Evolutionary conservation across 2,329 filamentous ascomycete species (phyloP).

Genomic region (Fusarium piperis): DNA sequence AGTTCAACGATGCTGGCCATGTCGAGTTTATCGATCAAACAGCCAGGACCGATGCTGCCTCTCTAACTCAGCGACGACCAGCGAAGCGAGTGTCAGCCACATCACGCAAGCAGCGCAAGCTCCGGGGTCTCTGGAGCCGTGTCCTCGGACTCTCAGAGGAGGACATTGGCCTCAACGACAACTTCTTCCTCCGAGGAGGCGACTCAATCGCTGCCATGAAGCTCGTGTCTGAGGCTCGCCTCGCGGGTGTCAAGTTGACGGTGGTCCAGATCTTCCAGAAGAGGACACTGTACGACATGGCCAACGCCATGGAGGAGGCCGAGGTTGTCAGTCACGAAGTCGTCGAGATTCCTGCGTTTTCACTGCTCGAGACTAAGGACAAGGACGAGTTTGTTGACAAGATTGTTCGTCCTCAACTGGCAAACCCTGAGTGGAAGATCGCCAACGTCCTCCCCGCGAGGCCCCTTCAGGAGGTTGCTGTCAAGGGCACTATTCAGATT

Average conservation of each 20-base stretch:
- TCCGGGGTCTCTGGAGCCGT: background rate
- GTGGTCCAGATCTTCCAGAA: background rate
- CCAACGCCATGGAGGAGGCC: background rate
- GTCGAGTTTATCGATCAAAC: background rate
- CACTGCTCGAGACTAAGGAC: background rate
- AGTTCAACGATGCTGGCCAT: background rate
- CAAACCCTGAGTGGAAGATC: background rate
- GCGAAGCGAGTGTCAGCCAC: background rate
- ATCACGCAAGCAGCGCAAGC: background rate
- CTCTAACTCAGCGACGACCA: background rate
- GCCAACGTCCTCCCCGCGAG: background rate
- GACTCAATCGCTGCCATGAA: background rate
- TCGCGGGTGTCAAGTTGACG: background rate
- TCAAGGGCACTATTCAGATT: slow-evolving; percentile 43
- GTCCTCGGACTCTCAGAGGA: background rate
- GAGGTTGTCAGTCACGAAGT: background rate
- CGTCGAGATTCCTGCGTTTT: background rate
- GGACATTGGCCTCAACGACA: background rate
- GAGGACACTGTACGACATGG: background rate
- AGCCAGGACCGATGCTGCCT: background rate
- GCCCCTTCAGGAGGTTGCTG: background rate
- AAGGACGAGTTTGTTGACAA: background rate
- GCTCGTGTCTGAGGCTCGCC: background rate
- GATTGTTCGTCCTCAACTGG: background rate
- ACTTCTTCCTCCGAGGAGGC: background rate